These are phyloP conservation scores for Cladosporium velox DNA, from an alignment of 2,329 filamentous ascomycete species.

Conservation along the genomic window DNA sequence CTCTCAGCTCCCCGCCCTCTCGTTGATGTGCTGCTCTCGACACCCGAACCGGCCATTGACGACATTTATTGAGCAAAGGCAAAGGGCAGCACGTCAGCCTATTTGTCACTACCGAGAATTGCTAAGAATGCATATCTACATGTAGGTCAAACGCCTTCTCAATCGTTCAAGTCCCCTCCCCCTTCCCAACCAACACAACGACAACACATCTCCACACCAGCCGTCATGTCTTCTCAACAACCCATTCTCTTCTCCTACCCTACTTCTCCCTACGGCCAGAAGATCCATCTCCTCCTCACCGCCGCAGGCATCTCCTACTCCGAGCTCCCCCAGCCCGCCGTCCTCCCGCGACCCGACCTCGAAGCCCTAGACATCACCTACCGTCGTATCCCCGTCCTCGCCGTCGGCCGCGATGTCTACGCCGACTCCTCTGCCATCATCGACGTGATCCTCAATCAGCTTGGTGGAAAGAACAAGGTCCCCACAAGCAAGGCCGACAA, in stretches of 20 bases:
- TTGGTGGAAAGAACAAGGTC: slow-evolving; percentile 24
- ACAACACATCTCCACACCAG: not conserved
- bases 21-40: slow-evolving; percentile 23
- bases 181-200: not conserved
- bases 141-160: not conserved
- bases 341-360: slow-evolving; percentile 25
- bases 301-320: slow-evolving; percentile 63
- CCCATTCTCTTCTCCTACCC: slow-evolving; percentile 65
- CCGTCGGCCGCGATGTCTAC: slow-evolving; percentile 38
- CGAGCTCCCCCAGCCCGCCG: slow-evolving; percentile 17
- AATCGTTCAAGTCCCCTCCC: not conserved
- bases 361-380: slow-evolving; percentile 23
- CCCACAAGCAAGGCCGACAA: slow-evolving; percentile 31
- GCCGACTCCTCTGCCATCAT: slow-evolving; percentile 37
- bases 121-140: not conserved
- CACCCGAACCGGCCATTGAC: slow-evolving; percentile 23
- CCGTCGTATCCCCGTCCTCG: slow-evolving; percentile 35
- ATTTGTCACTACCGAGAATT: not conserved
- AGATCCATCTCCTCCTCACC: slow-evolving; percentile 68
- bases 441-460: slow-evolving; percentile 27
- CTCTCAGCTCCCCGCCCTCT: not conserved
- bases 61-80: slow-evolving; percentile 14
- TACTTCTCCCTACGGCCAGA: slow-evolving; percentile 64
- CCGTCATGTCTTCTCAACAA: not conserved
- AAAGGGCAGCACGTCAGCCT: not conserved